Conservation (phyloP, 208 protist genomes). For the Zelonia costaricensis region DNA sequence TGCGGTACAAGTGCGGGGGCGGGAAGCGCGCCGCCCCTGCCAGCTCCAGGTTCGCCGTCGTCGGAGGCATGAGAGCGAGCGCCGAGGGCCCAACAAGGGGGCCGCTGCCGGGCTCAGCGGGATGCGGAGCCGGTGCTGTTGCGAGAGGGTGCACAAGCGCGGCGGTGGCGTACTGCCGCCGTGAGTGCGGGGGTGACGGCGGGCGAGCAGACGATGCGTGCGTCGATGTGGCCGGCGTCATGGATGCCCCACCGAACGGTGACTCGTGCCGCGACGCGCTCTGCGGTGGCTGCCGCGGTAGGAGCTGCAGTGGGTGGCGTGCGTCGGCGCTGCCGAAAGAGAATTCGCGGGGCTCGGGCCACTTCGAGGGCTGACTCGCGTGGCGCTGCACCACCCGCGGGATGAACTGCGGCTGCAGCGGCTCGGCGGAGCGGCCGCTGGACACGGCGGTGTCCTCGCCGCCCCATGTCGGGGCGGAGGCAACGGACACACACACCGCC, state of each 20-base stretch:
- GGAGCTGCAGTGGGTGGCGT: background rate
- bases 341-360: constrained; percentile 4
- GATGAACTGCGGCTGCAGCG: constrained; percentile 29
- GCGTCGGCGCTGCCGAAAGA: constrained; percentile 1
- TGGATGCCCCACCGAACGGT: background rate
- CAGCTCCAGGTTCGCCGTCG: background rate
- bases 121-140: background rate
- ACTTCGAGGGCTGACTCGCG: constrained; percentile 3
- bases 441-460: constrained; percentile 9
- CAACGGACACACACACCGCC: background rate
- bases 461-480: background rate
- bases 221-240: too few relatives aligned
- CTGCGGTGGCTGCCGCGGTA: background rate
- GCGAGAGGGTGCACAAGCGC: constrained; percentile 1
- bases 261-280: background rate
- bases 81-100: too few relatives aligned
- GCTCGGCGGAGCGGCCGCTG: constrained; percentile 20
- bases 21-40: background rate
- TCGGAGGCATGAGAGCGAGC: background rate
- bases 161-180: background rate
- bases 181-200: background rate
- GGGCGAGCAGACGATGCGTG: background rate
- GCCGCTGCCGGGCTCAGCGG: constrained; percentile 1
- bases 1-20: background rate
- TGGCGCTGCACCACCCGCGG: constrained; percentile 16